Base-by-base conservation (phyloP, 495 filamentous ascomycete genomes). In the Aspergillus sparsus region DNA sequence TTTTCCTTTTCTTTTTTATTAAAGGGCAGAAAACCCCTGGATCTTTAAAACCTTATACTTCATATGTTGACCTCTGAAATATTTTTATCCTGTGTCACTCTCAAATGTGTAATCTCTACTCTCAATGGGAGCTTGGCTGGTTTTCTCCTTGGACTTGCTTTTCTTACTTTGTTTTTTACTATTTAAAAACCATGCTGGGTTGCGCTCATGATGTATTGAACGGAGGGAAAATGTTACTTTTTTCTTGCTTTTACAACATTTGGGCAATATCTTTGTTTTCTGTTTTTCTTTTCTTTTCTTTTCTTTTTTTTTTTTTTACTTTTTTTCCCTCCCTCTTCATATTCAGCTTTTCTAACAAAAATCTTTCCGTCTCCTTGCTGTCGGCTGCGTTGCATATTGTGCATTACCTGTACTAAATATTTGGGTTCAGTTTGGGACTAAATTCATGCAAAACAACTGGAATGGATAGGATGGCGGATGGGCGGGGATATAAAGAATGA, bases 21-120 rank as follows among this genome's bases (percentile, higher is more conserved):
- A 58, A 52, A 50, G 66, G 51, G 39, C 36, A 57, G 59, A 55
- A 61, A 18, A 60, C 57, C 62, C 65, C 64, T 61, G 55, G 57
- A 62, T 21, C 13, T 64, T 59, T 62, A 66, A 66, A 62, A 62
- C 69, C 59, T 67, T 64, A 64, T 66, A 64, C 60, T 58, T 54
- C 42, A 49, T 47, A 46, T 64, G 44, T 58, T 61, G 55, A 54
- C 45, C 35, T 50, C 50, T 49, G 52, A 16, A 45, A 58, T 52
- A 21, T 35, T 55, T 35, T 37, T 42, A 45, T 10, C 35, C 45
- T 58, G 21, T 61, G 35, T 60, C 55, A 47, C 49, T 64, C 57
- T 64, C 66, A 68, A 70, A 60, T 75, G 74, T 78, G 74, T 79
- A 79, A 76, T 76, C 72, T 74, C 70, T 78, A 73, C 75, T 76